Conservation (phyloP, 148 eudicot species). For the Pouteria glomerata region DNA sequence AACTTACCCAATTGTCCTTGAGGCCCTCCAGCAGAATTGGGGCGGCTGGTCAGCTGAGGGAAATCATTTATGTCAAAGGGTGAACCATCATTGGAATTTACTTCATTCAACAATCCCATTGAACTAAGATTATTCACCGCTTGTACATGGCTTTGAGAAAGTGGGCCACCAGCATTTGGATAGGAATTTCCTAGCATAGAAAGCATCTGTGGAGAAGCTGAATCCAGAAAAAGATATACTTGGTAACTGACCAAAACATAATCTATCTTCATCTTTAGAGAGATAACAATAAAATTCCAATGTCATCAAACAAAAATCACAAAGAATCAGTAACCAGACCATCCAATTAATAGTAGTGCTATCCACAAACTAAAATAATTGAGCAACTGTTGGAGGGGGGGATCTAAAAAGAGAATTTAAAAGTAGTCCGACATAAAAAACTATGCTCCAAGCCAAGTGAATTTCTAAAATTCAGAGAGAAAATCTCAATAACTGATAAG, state of each 20-base stretch:
- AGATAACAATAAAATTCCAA: neutral
- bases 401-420: neutral
- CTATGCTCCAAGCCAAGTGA: slow-evolving; percentile 6
- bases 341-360: neutral
- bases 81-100: slow-evolving; percentile 72
- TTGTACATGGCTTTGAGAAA: slow-evolving; percentile 82
- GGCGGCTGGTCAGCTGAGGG: slow-evolving; percentile 89
- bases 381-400: neutral
- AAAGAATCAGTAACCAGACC: neutral
- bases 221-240: slow-evolving; percentile 15
- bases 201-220: slow-evolving; percentile 93
- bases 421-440: neutral
- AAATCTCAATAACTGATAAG: neutral
- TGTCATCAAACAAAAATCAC: neutral
- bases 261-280: neutral
- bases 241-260: neutral
- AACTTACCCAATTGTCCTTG: slow-evolving; percentile 85
- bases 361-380: neutral
- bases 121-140: slow-evolving; percentile 63
- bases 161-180: slow-evolving; percentile 66
- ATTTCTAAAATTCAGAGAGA: neutral
- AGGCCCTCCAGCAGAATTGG: slow-evolving; percentile 93
- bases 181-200: slow-evolving; percentile 89
- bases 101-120: slow-evolving; percentile 86
- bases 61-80: slow-evolving; percentile 95